These are phyloP conservation scores for Thecamonas trahens DNA, from an alignment of 78 protist genomes.

Conservation along the genomic window DNA sequence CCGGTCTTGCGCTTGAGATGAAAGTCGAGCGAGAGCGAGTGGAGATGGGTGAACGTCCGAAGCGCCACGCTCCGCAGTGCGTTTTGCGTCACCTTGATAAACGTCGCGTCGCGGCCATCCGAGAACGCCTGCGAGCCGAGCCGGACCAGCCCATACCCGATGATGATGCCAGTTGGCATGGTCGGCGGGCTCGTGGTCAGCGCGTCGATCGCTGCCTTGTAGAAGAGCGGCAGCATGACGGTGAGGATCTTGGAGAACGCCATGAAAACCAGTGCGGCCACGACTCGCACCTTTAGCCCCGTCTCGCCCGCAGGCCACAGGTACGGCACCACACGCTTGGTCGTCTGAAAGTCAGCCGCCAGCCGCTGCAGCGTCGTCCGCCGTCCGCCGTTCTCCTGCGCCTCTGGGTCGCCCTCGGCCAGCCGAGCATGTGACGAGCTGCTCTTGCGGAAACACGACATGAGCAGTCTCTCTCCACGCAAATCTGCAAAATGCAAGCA, in stretches of 20 bases:
- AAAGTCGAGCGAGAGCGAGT: slow-evolving; percentile 13
- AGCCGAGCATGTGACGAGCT: no score
- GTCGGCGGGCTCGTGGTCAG: background rate
- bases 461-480: no score
- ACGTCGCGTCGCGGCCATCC: background rate
- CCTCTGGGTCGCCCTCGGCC: no score
- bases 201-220: background rate
- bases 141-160: background rate
- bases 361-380: no score
- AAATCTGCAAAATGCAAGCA: no score
- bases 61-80: background rate
- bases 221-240: background rate
- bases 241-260: background rate
- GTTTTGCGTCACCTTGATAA: background rate
- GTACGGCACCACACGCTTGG: no score
- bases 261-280: background rate
- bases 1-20: slow-evolving; percentile 39
- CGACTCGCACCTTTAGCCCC: background rate
- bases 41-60: background rate
- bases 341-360: no score
- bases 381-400: no score
- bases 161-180: background rate
- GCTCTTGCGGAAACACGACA: no score
- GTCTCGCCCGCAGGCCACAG: background rate
- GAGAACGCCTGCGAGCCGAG: background rate